These are phyloP conservation scores for Aspergillus transmontanensis DNA, from an alignment of 2,329 filamentous ascomycete genomes.

Conservation along the genomic window DNA sequence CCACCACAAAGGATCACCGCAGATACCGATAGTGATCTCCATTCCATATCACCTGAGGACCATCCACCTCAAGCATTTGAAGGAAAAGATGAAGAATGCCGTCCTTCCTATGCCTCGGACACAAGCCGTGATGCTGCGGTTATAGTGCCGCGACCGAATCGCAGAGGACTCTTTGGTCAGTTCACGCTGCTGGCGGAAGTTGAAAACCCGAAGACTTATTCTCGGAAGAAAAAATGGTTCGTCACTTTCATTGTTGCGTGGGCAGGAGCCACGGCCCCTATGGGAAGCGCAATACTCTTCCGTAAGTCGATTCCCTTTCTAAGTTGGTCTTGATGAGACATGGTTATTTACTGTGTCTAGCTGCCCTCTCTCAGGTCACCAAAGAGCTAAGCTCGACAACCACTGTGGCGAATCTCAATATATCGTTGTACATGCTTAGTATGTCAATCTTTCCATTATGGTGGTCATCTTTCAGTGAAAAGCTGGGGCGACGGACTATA, in stretches of 20 bases:
- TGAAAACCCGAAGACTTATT: constrained; percentile 73
- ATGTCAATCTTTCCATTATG: constrained; percentile 85
- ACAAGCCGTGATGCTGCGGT: constrained; percentile 41
- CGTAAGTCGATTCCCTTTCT: constrained; percentile 55
- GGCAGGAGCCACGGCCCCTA: constrained; percentile 74
- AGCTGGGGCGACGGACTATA: constrained; percentile 71
- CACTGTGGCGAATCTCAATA: constrained; percentile 72
- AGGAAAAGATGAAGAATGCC: constrained; percentile 21
- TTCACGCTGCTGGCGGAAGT: constrained; percentile 78
- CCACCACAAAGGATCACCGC: neutral
- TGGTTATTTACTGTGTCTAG: constrained; percentile 43
- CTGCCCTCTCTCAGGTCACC: constrained; percentile 67
- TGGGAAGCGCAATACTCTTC: constrained; percentile 83
- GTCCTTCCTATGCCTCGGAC: constrained; percentile 16
- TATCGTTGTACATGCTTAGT: constrained; percentile 78
- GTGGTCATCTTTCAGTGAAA: constrained; percentile 83
- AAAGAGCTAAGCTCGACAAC: constrained; percentile 62
- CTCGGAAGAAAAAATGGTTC: constrained; percentile 76
- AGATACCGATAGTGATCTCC: constrained; percentile 17
- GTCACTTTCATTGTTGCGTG: constrained; percentile 78
- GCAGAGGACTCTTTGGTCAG: constrained; percentile 72
- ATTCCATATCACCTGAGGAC: constrained; percentile 19
- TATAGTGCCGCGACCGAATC: constrained; percentile 54
- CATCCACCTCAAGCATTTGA: constrained; percentile 17
- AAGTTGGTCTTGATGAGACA: neutral